Conservation (phyloP, 2,329 filamentous ascomycete species). For the Scleromitrula shiraiana region DNA sequence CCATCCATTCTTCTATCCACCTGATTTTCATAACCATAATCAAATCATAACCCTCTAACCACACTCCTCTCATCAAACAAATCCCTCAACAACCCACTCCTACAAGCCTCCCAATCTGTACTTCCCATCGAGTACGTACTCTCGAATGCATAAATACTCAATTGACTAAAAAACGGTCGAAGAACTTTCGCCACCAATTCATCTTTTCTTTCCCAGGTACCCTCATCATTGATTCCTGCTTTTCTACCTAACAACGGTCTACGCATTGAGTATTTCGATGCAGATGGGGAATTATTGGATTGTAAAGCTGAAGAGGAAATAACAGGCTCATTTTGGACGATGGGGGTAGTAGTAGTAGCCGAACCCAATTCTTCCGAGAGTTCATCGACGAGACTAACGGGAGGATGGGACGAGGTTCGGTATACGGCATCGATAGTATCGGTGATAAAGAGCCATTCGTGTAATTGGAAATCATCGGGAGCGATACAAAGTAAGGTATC, state of each 20-base stretch:
- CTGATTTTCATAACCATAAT: too few relatives aligned
- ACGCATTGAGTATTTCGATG: slow-evolving; percentile 24
- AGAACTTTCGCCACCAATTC: slow-evolving; percentile 71
- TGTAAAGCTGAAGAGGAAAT: slow-evolving; percentile 10
- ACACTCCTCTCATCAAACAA: slow-evolving; percentile 71
- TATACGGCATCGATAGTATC: slow-evolving; percentile 97
- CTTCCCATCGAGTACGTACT: slow-evolving; percentile 77
- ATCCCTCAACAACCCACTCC: slow-evolving; percentile 58
- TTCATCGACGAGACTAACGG: slow-evolving; percentile 75
- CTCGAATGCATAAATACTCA: slow-evolving; percentile 93
- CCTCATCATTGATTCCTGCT: slow-evolving; percentile 44
- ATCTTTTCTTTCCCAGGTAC: slow-evolving; percentile 51
- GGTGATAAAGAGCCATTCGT: slow-evolving; percentile 95
- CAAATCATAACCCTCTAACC: slow-evolving; percentile 46
- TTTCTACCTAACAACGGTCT: slow-evolving; percentile 33
- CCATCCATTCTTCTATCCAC: too few relatives aligned
- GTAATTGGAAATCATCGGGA: slow-evolving; percentile 95
- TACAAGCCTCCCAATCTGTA: slow-evolving; percentile 58
- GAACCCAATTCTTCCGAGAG: slow-evolving; percentile 63
- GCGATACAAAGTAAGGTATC: slow-evolving; percentile 80
- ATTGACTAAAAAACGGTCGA: slow-evolving; percentile 79
- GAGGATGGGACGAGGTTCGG: slow-evolving; percentile 58
- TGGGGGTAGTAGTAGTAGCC: slow-evolving; percentile 12
- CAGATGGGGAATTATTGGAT: too few relatives aligned
- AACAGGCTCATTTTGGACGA: slow-evolving; percentile 15